Evolutionary conservation across 352 stramenopile genomes (phyloP), one percentile per base, ranked within the genome.

Genomic region (Pythium insidiosum): DNA sequence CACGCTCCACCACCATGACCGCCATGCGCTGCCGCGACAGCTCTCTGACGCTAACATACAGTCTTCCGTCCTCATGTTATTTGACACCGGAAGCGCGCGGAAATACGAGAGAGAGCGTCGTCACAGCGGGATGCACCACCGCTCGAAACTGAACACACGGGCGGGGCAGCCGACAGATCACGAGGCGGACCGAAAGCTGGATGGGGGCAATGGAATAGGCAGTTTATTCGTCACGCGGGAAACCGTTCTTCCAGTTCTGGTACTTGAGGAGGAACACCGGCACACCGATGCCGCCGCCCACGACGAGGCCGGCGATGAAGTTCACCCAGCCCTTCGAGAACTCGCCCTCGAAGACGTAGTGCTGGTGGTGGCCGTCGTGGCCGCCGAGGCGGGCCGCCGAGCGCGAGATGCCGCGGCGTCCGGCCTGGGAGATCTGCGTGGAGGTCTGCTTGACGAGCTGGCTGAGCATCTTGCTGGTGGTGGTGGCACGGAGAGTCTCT

Each of bases 221-320:
- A 21, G 36, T 42, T 89, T 89, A 85, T 63, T 79, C 59, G 47
- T 77, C 63, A 52, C 82, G 80, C 30, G 80, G 80, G 60, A 93
- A 93, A 23, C 80, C 80, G 67, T 88, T 77, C 75, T 93, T 93
- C 70, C 71, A 93, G 77, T 93, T 93, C 67, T 93, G 80, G 67
- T 88, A 86, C 62, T 77, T 80, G 58, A 78, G 59, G 43, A 83
- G 54, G 38, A 64, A 30, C 45, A 89, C 55, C 35, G 80, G 79
- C 22, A 88, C 68, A 33, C 45, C 69, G 16, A 83, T 55, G 52
- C 80, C 80, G 46, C 71, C 77, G 20, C 69, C 61, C 30, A 84
- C 73, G 33, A 89, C 73, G 50, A 87, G 63, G 16, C 84, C 29
- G 22, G 58, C 56, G 50, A 83, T 35, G 20, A 70, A 68, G 47